phyloP scores from a whole-genome alignment of 2,329 filamentous ascomycete genomes.

The Dactylonectria estremocensis region DNA sequence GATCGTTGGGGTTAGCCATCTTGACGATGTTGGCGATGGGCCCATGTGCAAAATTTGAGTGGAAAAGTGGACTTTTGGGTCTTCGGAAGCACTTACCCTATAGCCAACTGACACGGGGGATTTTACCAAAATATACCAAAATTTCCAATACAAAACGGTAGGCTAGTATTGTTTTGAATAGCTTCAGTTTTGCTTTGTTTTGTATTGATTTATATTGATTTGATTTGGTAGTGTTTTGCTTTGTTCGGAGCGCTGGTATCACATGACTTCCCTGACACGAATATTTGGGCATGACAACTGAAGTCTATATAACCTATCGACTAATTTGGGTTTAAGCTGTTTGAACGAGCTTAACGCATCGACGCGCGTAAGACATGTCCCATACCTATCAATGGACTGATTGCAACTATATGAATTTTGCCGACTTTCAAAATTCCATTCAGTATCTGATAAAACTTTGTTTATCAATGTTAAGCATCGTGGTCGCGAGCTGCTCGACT shows the following conservation, averaged over 20 bases:
- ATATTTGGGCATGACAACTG: too few relatives aligned
- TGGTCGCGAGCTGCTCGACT: not conserved
- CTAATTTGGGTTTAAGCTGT: too few relatives aligned
- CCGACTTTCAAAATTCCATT: too few relatives aligned
- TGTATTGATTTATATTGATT: constrained; percentile 22
- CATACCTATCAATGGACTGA: too few relatives aligned
- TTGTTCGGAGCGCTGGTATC: constrained; percentile 20
- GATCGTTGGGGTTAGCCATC: constrained; percentile 5
- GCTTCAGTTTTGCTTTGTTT: constrained; percentile 15
- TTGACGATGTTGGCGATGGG: constrained; percentile 11
- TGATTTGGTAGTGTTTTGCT: constrained; percentile 17
- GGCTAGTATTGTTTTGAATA: constrained; percentile 21
- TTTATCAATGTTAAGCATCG: too few relatives aligned
- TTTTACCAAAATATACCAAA: constrained; percentile 1
- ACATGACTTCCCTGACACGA: too few relatives aligned
- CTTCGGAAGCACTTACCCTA: constrained; percentile 4
- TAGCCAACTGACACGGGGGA: not conserved
- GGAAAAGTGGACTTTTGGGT: constrained; percentile 6
- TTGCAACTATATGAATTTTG: too few relatives aligned
- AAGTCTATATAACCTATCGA: too few relatives aligned
- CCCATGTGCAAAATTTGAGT: constrained; percentile 8
- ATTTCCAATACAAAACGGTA: constrained; percentile 15
- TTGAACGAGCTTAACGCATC: too few relatives aligned
- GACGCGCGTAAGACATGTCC: too few relatives aligned
- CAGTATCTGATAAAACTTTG: too few relatives aligned